A percentile compares a stretch with the other conserved stretches of the same genome.
Evolutionary conservation across 148 eudicot species (phyloP).

Genomic region (Fagopyrum esculentum): DNA sequence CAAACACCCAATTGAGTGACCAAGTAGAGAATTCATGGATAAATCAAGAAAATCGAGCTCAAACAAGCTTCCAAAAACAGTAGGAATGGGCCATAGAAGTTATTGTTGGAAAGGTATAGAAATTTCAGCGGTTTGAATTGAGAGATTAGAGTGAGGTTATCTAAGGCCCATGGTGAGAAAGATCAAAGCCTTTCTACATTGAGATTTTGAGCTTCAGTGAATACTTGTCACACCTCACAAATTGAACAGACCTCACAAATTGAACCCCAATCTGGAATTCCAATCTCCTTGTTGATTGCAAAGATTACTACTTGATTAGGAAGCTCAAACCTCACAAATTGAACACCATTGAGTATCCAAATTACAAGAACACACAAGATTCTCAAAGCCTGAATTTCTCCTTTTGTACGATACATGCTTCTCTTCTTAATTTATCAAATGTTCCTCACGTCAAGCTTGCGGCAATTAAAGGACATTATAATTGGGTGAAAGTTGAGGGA

Average conservation of each 20-base stretch:
- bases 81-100: slow-evolving; percentile 70
- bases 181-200: slow-evolving; percentile 59
- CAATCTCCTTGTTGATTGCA: slow-evolving; percentile 57
- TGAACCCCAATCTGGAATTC: slow-evolving; percentile 59
- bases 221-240: slow-evolving; percentile 35
- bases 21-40: slow-evolving; percentile 31
- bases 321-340: slow-evolving; percentile 31
- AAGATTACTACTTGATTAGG: slow-evolving; percentile 48
- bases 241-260: slow-evolving; percentile 45
- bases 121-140: slow-evolving; percentile 60
- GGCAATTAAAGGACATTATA: too few relatives aligned
- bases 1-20: too few relatives aligned
- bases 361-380: slow-evolving; percentile 5
- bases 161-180: slow-evolving; percentile 59
- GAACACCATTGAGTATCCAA: slow-evolving; percentile 10
- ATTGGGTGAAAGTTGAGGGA: too few relatives aligned
- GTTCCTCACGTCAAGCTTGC: too few relatives aligned
- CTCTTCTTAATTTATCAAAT: not conserved
- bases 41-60: slow-evolving; percentile 92
- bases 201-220: slow-evolving; percentile 42
- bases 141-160: slow-evolving; percentile 70
- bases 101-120: slow-evolving; percentile 75
- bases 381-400: not conserved
- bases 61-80: slow-evolving; percentile 48
- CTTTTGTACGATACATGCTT: not conserved